Percentiles rank a stretch among this genome's conserved stretches.
Evolutionary conservation across 108 stramenopile genomes (phyloP).

Genomic region (Skeletonema costatum): DNA sequence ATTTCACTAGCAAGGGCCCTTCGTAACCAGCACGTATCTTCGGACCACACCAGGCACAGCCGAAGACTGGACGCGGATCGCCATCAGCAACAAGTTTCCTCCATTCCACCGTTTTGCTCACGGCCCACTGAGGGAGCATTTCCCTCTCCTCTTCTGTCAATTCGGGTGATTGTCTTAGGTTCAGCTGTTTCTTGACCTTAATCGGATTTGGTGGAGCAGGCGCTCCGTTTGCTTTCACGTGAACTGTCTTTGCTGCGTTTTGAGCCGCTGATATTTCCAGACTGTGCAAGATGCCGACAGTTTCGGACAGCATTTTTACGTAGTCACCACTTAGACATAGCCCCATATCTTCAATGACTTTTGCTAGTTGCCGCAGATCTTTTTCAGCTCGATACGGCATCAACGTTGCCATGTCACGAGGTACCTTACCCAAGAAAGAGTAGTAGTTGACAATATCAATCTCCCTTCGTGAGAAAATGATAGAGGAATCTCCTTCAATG

Average conservation of each 20-base stretch:
- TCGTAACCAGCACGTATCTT: background rate
- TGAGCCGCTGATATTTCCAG: background rate
- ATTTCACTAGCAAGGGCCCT: background rate
- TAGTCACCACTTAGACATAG: background rate
- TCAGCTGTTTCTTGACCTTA: background rate
- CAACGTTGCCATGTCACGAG: background rate
- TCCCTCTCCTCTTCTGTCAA: background rate
- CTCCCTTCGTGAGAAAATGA: conserved; percentile 2
- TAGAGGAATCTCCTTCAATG: background rate
- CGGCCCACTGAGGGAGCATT: background rate
- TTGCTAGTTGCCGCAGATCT: background rate
- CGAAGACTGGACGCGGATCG: background rate
- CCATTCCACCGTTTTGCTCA: background rate
- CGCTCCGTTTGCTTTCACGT: background rate
- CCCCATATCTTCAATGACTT: conserved; percentile 2
- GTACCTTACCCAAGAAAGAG: background rate
- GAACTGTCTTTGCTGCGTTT: background rate
- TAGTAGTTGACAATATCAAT: conserved; percentile 9
- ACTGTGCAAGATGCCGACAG: background rate
- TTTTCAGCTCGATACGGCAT: background rate
- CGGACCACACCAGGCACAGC: background rate
- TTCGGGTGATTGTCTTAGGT: background rate
- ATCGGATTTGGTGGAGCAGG: too few relatives aligned
- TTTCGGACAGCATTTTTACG: background rate
- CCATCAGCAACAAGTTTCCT: background rate